Percentiles rank a stretch among this genome's conserved stretches.
phyloP scores from a whole-genome alignment of 2,329 filamentous ascomycete genomes.

The Colletotrichum theobromicola region DNA sequence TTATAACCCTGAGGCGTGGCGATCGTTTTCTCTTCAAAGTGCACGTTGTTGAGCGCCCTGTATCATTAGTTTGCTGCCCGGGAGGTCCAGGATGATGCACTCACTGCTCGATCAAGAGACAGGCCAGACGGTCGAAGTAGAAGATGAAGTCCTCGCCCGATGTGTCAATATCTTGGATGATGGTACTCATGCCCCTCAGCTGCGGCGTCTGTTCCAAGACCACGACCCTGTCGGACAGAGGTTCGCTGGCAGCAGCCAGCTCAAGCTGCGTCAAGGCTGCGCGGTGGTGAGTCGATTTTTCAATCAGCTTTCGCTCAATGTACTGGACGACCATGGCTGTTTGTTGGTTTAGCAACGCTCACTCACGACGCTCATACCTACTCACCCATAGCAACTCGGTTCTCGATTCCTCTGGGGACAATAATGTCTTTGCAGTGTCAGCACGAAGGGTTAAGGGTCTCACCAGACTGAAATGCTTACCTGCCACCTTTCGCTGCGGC shows the following conservation, averaged over 20 bases:
- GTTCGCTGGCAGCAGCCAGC: slow-evolving; percentile 70
- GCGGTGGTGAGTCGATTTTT: slow-evolving; percentile 86
- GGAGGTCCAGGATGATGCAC: slow-evolving; percentile 27
- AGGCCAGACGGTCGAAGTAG: slow-evolving; percentile 90
- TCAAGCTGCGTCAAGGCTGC: slow-evolving; percentile 80
- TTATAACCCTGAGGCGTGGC: slow-evolving; percentile 72
- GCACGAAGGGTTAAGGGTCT: not conserved
- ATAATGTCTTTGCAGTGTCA: slow-evolving; percentile 73
- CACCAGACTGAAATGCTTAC: slow-evolving; percentile 42
- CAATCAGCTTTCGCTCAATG: slow-evolving; percentile 83
- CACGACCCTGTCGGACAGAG: slow-evolving; percentile 77
- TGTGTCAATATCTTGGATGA: slow-evolving; percentile 82
- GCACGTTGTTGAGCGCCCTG: slow-evolving; percentile 78
- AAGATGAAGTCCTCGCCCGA: slow-evolving; percentile 92
- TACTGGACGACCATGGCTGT: slow-evolving; percentile 91
- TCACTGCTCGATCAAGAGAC: slow-evolving; percentile 82
- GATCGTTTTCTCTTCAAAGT: slow-evolving; percentile 69
- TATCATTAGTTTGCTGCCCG: not conserved
- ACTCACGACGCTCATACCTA: not conserved
- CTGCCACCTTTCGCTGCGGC: slow-evolving; percentile 85
- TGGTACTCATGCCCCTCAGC: slow-evolving; percentile 86
- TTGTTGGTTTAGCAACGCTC: not conserved
- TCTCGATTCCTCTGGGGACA: slow-evolving; percentile 92
- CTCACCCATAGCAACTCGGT: slow-evolving; percentile 85
- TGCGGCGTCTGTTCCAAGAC: slow-evolving; percentile 80